A percentile compares a stretch with the other conserved stretches of the same genome.
phyloP scores from a whole-genome alignment of 345 rosid species.

The Populus simonii region DNA sequence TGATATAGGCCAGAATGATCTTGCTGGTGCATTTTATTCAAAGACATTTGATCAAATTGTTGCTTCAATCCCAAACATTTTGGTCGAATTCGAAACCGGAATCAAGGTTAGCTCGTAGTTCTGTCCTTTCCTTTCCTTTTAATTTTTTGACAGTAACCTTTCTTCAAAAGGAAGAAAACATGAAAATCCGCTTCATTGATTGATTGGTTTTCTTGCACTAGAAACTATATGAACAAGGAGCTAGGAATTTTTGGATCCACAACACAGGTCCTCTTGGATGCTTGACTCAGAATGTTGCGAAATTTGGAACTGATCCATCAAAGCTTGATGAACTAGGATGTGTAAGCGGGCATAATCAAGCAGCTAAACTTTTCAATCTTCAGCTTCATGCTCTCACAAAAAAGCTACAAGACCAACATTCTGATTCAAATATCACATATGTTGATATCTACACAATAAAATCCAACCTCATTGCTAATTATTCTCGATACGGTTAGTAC shows the following conservation, averaged over 20 bases:
- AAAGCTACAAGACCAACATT: conserved; percentile 59
- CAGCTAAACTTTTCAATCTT: conserved; percentile 75
- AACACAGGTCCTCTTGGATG: conserved; percentile 97
- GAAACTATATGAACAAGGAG: conserved; percentile 81
- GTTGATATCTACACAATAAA: conserved; percentile 80
- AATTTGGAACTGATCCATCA: conserved; percentile 74
- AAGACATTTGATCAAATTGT: conserved; percentile 75
- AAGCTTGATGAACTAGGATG: conserved; percentile 89
- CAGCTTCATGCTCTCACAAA: conserved; percentile 77
- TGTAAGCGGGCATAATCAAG: conserved; percentile 74
- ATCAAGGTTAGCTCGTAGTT: conserved; percentile 47
- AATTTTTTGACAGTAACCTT: background rate
- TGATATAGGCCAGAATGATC: conserved; percentile 94
- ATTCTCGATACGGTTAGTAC: conserved; percentile 65
- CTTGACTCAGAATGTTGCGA: conserved; percentile 80
- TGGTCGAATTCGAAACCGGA: conserved; percentile 70
- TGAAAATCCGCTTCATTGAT: background rate
- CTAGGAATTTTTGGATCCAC: conserved; percentile 87
- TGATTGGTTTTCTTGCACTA: conserved; percentile 21
- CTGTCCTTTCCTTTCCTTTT: background rate
- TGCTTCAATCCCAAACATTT: conserved; percentile 64
- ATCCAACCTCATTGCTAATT: conserved; percentile 63
- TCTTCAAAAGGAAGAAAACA: background rate
- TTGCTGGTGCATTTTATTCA: conserved; percentile 94
- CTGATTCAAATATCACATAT: conserved; percentile 64